These are phyloP conservation scores for Hippophae rhamnoides DNA, from an alignment of 306 rosid genomes.

Conservation along the genomic window DNA sequence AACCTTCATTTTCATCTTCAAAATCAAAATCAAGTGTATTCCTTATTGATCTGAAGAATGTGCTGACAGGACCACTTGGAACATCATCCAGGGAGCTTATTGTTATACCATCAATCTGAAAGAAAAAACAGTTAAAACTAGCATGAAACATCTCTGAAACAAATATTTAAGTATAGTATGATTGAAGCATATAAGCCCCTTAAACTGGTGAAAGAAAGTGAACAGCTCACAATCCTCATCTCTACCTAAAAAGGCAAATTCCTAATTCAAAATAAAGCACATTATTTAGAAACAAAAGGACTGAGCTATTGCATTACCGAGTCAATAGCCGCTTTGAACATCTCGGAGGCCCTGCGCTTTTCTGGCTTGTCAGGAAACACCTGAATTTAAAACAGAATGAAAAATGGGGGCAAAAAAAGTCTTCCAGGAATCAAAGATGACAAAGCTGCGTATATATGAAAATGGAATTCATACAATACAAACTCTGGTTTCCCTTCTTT, in stretches of 20 bases:
- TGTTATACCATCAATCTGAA: conserved; percentile 66
- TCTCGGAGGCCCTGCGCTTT: conserved; percentile 66
- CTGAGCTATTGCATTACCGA: conserved; percentile 39
- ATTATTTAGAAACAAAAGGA: conserved; percentile 10
- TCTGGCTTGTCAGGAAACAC: conserved; percentile 95
- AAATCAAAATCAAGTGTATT: conserved; percentile 96
- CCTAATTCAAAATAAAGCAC: neutral
- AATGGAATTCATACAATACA: conserved; percentile 55
- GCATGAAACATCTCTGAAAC: neutral
- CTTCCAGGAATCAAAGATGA: neutral
- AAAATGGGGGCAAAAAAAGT: conserved; percentile 8
- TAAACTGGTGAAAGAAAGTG: neutral
- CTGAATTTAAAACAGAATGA: conserved; percentile 27
- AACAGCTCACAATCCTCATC: neutral
- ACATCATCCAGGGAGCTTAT: conserved; percentile 86
- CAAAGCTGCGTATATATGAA: conserved; percentile 3
- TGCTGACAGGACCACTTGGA: conserved; percentile 65
- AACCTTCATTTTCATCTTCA: conserved; percentile 90
- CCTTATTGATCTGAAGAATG: conserved; percentile 80
- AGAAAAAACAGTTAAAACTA: conserved; percentile 19
- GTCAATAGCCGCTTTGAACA: conserved; percentile 83
- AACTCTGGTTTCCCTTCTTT: conserved; percentile 54
- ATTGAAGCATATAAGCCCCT: neutral
- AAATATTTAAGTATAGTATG: neutral
- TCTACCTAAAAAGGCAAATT: neutral